Base-by-base conservation (phyloP, 148 eudicot genomes). In the Diospyros lotus region DNA sequence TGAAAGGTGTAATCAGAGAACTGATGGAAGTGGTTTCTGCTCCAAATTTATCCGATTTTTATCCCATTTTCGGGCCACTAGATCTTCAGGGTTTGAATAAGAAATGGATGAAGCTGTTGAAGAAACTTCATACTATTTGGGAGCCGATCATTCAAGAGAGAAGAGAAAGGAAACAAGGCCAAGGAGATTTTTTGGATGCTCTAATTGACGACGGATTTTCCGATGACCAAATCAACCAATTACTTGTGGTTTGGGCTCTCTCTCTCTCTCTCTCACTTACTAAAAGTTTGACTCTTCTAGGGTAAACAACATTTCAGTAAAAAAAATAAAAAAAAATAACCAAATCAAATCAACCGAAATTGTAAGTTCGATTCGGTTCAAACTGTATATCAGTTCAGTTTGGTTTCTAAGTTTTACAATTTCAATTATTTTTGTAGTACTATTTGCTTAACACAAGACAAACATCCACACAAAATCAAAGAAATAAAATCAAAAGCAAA, bases 1-100 rank as follows among this genome's bases (percentile, higher is more conserved):
- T 76, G 65, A 51, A 6, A 8, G 39, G 46, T 13, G 9, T 41
- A 11, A 2, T 63, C 4, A 60, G 68, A 9, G 2, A 6, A 17
- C 5, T 60, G 28, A 0, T 41, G 2, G 58, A 15, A 43, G 12
- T 51, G 58, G 68, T 6, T 72, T 54, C 42, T 43, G 8, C 10
- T 18, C 68, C 74, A 3, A 71, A 69, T 40, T 50, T 76, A 41
- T 5, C 62, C 9, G 79, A 76, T 41, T 59, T 76, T 44, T 76
- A 48, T 51, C 79, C 79, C 1, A 28, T 28, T 17, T 61, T 76
- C 11, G 41, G 68, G n/a, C 13, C 6, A 2, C 69, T 60, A 15
- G 79, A 76, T 15, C 38, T 68, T 5, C 68, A 61, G 13, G 51
- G 74, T 8, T 28, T 61, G 10, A 55, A 62, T 28, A 69, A 17